Evolutionary conservation across 2,329 filamentous ascomycete species (phyloP).

Genomic region (Mariannaea elegans): DNA sequence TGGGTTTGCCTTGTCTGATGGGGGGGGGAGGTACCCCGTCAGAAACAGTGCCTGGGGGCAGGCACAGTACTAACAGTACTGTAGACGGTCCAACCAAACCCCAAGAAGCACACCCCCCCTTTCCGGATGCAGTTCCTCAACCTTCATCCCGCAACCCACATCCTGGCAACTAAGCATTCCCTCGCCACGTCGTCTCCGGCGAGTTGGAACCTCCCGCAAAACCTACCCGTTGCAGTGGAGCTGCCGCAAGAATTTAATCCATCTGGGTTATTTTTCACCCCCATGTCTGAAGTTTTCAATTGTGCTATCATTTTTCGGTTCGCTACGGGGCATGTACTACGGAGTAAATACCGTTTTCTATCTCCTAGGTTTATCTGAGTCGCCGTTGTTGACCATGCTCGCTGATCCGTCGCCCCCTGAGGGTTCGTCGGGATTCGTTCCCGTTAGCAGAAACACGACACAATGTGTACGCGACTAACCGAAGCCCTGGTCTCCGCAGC

Average conservation of each 20-base stretch:
- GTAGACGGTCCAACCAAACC: not conserved
- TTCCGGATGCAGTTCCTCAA: constrained; percentile 12
- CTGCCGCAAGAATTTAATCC: not conserved
- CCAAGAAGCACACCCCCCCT: not conserved
- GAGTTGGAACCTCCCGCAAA: constrained; percentile 23
- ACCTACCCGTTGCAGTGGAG: constrained; percentile 13
- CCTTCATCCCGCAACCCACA: constrained; percentile 15
- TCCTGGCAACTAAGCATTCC: constrained; percentile 19
- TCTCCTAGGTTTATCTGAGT: not conserved
- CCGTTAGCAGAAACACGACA: constrained; percentile 9
- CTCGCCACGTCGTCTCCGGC: constrained; percentile 18
- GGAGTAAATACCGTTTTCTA: not conserved
- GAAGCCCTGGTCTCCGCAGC: constrained; percentile 4
- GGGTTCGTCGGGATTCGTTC: constrained; percentile 4
- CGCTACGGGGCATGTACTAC: too few relatives aligned
- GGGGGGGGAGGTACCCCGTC: too few relatives aligned
- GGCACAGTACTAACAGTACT: constrained; percentile 3
- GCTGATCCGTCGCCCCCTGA: not conserved
- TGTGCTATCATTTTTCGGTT: not conserved
- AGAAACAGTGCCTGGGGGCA: too few relatives aligned
- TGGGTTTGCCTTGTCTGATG: not conserved
- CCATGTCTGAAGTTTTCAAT: not conserved
- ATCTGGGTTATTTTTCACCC: not conserved
- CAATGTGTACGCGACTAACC: not conserved
- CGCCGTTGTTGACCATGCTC: not conserved